phyloP scores from a whole-genome alignment of 1,139 yeast species.

The Pneumocystis carinii region DNA sequence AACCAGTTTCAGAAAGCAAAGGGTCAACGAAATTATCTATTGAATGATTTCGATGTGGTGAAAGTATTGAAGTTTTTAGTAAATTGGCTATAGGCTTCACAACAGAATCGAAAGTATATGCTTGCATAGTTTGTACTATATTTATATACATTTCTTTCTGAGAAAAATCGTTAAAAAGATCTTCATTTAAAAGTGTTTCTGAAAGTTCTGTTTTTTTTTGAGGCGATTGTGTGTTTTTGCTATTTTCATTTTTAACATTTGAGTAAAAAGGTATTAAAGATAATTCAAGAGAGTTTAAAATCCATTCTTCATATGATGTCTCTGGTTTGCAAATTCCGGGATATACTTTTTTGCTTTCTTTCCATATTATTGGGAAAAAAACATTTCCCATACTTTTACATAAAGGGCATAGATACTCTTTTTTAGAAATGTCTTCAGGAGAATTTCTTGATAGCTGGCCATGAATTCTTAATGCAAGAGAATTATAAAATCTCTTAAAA shows the following conservation, averaged over 20 bases:
- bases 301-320: slow-evolving; percentile 13
- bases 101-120: background rate
- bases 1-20: background rate
- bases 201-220: background rate
- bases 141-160: background rate
- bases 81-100: background rate
- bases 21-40: background rate
- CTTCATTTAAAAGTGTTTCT: background rate
- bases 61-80: background rate
- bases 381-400: slow-evolving; percentile 78
- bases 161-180: background rate
- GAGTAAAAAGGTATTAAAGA: background rate
- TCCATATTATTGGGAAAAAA: slow-evolving; percentile 57
- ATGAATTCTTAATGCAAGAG: slow-evolving; percentile 37
- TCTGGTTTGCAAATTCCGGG: slow-evolving; percentile 9
- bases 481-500: slow-evolving; percentile 45
- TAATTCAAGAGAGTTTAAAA: slow-evolving; percentile 10
- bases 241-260: background rate
- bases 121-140: background rate
- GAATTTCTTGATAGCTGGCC: slow-evolving; percentile 66
- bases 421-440: slow-evolving; percentile 57
- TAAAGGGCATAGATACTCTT: slow-evolving; percentile 75
- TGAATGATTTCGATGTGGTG: background rate
- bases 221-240: background rate
- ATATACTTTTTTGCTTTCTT: slow-evolving; percentile 18